Evolutionary conservation across 352 stramenopile genomes (phyloP), one percentile per base, ranked within the genome.

Genomic region (Phytophthora pistaciae): DNA sequence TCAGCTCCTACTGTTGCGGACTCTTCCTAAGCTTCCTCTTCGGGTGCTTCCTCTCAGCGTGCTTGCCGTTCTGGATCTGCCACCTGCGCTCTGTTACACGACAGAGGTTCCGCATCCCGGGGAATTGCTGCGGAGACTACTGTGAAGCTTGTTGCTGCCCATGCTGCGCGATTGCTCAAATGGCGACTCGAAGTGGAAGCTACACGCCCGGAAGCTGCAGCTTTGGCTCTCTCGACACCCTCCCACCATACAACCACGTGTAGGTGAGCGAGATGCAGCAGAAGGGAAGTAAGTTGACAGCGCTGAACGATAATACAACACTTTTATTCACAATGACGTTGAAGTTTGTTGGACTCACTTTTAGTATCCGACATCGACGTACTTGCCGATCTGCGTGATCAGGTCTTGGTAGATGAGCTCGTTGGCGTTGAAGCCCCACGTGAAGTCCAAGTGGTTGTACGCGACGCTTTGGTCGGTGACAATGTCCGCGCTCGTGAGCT

Each of bases 401-500:
- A 93, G 52, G 27, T 87, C 70, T 64, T 81, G 52, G 66, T 93
- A 93, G 56, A 93, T 74, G 23, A 80, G 61, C 29, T 87, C 76
- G 38, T 75, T 75, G 31, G 75, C 80, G 42, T 91, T 88, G 71
- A 75, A 83, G n/a, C 73, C 80, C 85, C 85, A 93, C 27, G 82
- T 91, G 68, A 86, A 93, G 73, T 93, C 85, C 44, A 93, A 59
- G 72, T 91, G 83, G 65, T 88, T 91, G 71, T 84, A 91, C 66
- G 60, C 31, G 50, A 87, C 64, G 49, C 66, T 79, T 66, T 69
- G 75, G 58, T 91, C 82, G 52, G 66, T 77, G 42, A 93, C 49
- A 58, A 91, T 82, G 13, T 82, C 90, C 36, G 82, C 77, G 10
- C 56, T 67, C 7, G 78, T 85, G 16, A 93, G 65, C 3, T 64